Percentiles rank a stretch among this genome's conserved stretches.
phyloP scores from a whole-genome alignment of 2,329 filamentous ascomycete species.

The Paecilomyces sp. region DNA sequence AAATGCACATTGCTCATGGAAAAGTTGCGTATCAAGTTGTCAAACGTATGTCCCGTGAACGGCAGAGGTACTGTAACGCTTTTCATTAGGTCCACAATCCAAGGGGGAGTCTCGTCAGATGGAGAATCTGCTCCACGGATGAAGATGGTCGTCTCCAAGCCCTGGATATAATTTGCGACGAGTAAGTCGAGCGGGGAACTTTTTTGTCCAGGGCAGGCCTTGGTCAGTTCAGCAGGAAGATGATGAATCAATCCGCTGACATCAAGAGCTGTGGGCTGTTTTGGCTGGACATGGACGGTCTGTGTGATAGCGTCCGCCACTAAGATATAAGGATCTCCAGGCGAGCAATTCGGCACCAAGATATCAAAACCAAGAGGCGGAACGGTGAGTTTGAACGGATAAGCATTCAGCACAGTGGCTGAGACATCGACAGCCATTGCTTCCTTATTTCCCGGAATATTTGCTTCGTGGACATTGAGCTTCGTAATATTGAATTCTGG shows the following conservation, averaged over 20 bases:
- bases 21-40: slow-evolving; percentile 80
- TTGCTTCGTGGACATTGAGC: slow-evolving; percentile 69
- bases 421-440: slow-evolving; percentile 77
- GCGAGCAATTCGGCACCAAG: slow-evolving; percentile 72
- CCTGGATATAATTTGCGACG: slow-evolving; percentile 73
- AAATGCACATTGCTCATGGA: slow-evolving; percentile 81
- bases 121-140: slow-evolving; percentile 69
- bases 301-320: slow-evolving; percentile 70
- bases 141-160: slow-evolving; percentile 70
- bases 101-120: slow-evolving; percentile 63
- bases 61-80: slow-evolving; percentile 78
- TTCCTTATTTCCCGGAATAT: slow-evolving; percentile 45
- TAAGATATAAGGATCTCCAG: slow-evolving; percentile 64
- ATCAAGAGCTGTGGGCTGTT: slow-evolving; percentile 59
- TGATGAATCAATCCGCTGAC: slow-evolving; percentile 65
- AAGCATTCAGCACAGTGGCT: slow-evolving; percentile 65
- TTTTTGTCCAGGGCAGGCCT: slow-evolving; percentile 65
- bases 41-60: slow-evolving; percentile 74
- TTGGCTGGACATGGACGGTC: slow-evolving; percentile 60
- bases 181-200: slow-evolving; percentile 80
- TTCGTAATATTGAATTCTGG: slow-evolving; percentile 77
- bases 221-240: slow-evolving; percentile 66
- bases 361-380: slow-evolving; percentile 80
- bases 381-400: slow-evolving; percentile 67
- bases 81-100: slow-evolving; percentile 73